Base-by-base conservation (phyloP, 164 flowering plant species). In the Platanus orientalis region DNA sequence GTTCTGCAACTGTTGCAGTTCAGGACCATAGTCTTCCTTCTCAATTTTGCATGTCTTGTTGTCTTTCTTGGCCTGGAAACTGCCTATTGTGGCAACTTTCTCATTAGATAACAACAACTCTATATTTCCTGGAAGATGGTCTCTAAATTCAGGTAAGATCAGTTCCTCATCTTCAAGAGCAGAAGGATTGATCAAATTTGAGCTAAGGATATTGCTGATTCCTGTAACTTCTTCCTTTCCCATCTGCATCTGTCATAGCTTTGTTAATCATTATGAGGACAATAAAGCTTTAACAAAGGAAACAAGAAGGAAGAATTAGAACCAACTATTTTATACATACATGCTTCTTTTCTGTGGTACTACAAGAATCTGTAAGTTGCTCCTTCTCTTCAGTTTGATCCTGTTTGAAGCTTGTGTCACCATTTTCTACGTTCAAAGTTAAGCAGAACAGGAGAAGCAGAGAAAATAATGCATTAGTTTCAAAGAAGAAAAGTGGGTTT, bases 201-300 rank as follows among this genome's bases (percentile, higher is more conserved):
- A 76, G 69, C 80, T 77, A 47, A 82, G 73, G 44, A 76, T 23
- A 30, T 85, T 76, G 61, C 69, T 87, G 2, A 85, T 87, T 57
- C 80, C 48, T 72, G 83, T 83, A 48, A 87, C 87, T 69, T 84
- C 85, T 73, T 81, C 93, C 62, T 83, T 83, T 63, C 23, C 69
- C 72, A 24, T 54, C 70, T 75, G 59, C 54, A 68, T 62, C 2
- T 10, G 28, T 14, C 7, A 56, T 21, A 29, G 7, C n/a, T n/a
- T n/a, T 32, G 14, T 36, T 30, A 7, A n/a, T 29, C 25, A 28
- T n/a, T 11, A 7, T 7, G 17, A 25, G 6, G 17, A 7, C 24
- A 51, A 23, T 23, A 24, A 23, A 25, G 10, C 4, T 7, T 19
- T 1, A 12, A 23, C 16, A 24, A 25, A 25, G 25, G 42, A 36